phyloP scores from a whole-genome alignment of 345 rosid species.

The Conringia planisiliqua region DNA sequence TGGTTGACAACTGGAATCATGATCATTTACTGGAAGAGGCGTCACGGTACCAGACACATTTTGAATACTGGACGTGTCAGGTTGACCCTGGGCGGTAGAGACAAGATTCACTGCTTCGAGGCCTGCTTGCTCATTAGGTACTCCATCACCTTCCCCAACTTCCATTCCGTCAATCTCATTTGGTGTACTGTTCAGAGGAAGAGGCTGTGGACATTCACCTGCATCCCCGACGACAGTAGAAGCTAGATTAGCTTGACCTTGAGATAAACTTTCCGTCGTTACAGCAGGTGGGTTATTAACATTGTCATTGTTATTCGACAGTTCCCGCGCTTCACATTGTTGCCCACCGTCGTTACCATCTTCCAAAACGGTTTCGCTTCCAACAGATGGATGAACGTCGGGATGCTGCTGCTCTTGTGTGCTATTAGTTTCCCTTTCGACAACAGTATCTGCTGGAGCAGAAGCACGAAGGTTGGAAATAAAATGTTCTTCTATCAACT shows the following conservation, averaged over 20 bases:
- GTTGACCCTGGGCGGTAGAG: slow-evolving; percentile 43
- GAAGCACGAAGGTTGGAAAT: slow-evolving; percentile 55
- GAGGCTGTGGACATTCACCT: slow-evolving; percentile 36
- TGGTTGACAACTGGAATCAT: slow-evolving; percentile 35
- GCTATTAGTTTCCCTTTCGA: slow-evolving; percentile 61
- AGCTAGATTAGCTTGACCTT: slow-evolving; percentile 27
- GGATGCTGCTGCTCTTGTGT: slow-evolving; percentile 46
- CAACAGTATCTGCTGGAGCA: slow-evolving; percentile 42
- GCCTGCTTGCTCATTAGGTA: slow-evolving; percentile 42
- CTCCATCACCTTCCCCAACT: slow-evolving; percentile 55
- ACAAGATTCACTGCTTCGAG: slow-evolving; percentile 40
- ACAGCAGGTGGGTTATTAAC: slow-evolving; percentile 36
- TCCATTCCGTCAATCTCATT: slow-evolving; percentile 69
- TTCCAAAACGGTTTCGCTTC: slow-evolving; percentile 29
- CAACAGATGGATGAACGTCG: slow-evolving; percentile 42
- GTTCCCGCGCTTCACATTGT: slow-evolving; percentile 52
- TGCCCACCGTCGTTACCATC: slow-evolving; percentile 40
- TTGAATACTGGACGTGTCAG: slow-evolving; percentile 41
- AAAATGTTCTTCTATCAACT: slow-evolving; percentile 84
- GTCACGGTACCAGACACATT: slow-evolving; percentile 37
- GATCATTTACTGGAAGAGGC: slow-evolving; percentile 34
- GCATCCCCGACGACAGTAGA: slow-evolving; percentile 31
- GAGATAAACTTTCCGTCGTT: slow-evolving; percentile 38
- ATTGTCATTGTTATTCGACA: slow-evolving; percentile 43
- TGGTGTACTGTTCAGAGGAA: slow-evolving; percentile 49